Base-by-base conservation (phyloP, 768 basidiomycete genomes). In the Hypholoma sublateritium region DNA sequence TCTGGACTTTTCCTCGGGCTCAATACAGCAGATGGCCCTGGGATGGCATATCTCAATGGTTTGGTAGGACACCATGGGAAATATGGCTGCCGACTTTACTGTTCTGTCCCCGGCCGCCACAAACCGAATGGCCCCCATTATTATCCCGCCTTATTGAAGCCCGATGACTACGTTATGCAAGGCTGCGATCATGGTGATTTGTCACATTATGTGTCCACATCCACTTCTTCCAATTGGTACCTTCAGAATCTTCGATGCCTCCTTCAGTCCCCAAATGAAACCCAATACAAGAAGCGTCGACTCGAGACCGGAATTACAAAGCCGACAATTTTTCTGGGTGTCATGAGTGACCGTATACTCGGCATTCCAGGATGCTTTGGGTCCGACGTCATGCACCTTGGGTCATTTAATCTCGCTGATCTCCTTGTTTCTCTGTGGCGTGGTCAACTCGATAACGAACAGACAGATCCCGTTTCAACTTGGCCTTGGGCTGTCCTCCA, bases 361-460 rank as follows among this genome's bases (percentile, higher is more conserved):
- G 45, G 55, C 9, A 37, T 49, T 50, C 41, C 50, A 43, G 46
- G 50, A 1, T 68, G 67, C 25, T 78, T 75, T 50, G 46, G 59
- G 8, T 58, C 58, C 0, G 76, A 80, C 47, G 53, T 73, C 13
- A 78, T 79, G 76, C 78, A 80, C 58, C 63, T 73, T 2, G 55
- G 59, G 4, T 34, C 55, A 6, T 60, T 81, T 9, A 81, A 80
- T 60, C 19, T 78, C 1, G 47, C 70, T 1, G 77, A 80, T 37
- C 67, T 77, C 9, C 34, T 74, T 12, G 22, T 77, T 39, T 41
- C 55, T 1, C 63, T 78, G 1, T 76, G 74, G 74, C 64, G 69
- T 8, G 72, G 72, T 0, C 37, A 39, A 3, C 53, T 69, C 7
- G 50, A 69, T 45, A 50, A 39, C 32, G 50, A 64, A 12, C 32